phyloP scores from a whole-genome alignment of 2,329 filamentous ascomycete species.

The Monosporascus sp. region DNA sequence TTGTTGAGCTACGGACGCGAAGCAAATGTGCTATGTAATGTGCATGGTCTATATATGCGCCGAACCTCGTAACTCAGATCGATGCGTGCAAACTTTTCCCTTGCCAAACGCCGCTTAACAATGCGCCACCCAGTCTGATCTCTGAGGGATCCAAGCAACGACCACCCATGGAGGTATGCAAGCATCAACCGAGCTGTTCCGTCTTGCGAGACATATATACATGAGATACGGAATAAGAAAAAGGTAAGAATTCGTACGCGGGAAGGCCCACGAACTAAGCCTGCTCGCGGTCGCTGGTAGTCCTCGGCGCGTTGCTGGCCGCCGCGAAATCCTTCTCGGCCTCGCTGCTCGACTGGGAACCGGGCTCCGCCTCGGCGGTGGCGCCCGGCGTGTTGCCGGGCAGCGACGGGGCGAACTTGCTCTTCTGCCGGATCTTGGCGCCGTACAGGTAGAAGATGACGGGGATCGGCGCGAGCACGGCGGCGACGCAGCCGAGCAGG shows the following conservation, averaged over 20 bases:
- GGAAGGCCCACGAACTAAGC: slow-evolving; percentile 3
- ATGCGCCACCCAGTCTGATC: no score
- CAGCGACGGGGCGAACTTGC: slow-evolving; percentile 49
- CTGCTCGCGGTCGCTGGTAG: slow-evolving; percentile 20
- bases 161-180: no score
- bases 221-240: no score
- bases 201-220: no score
- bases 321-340: slow-evolving; percentile 31
- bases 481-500: slow-evolving; percentile 55
- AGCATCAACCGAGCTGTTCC: no score
- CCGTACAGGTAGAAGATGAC: slow-evolving; percentile 59
- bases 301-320: slow-evolving; percentile 29
- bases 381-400: slow-evolving; percentile 14
- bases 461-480: slow-evolving; percentile 55
- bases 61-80: no score
- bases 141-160: no score
- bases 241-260: not conserved
- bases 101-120: no score
- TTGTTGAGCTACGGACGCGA: no score
- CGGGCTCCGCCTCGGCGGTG: not conserved
- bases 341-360: slow-evolving; percentile 15
- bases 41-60: no score
- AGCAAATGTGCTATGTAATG: no score
- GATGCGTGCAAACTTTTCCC: no score
- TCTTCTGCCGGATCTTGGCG: slow-evolving; percentile 48